phyloP scores from a whole-genome alignment of 805 yeast species.

The Hemisphaericaspora nanyangensis region DNA sequence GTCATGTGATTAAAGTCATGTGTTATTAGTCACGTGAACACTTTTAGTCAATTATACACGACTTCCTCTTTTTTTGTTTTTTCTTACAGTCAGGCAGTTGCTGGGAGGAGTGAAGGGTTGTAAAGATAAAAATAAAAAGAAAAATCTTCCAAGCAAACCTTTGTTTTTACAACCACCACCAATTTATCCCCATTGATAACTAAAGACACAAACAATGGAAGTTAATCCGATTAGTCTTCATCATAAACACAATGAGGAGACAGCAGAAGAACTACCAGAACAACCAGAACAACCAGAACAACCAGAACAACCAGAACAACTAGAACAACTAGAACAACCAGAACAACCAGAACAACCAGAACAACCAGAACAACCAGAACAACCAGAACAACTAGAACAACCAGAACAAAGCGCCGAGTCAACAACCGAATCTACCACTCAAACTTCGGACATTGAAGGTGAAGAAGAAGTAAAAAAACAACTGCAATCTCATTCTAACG shows the following conservation, averaged over 20 bases:
- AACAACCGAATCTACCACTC: too few relatives aligned
- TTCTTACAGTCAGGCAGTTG: neutral
- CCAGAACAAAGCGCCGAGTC: too few relatives aligned
- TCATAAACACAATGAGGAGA: slow-evolving; percentile 1
- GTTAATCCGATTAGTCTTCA: slow-evolving; percentile 6
- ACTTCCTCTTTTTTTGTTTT: neutral
- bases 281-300: neutral
- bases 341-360: slow-evolving; percentile 1
- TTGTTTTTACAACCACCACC: too few relatives aligned
- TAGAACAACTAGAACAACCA: slow-evolving; percentile 1
- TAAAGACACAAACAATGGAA: slow-evolving; percentile 8
- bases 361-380: neutral
- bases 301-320: neutral
- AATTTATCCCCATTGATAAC: too few relatives aligned
- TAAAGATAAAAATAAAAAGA: too few relatives aligned
- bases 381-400: too few relatives aligned
- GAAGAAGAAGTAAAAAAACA: slow-evolving; percentile 5
- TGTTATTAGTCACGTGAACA: neutral
- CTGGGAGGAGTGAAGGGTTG: too few relatives aligned
- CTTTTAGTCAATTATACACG: neutral
- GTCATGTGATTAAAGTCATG: slow-evolving; percentile 1
- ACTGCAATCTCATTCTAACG: neutral
- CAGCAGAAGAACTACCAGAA: neutral
- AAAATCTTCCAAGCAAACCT: too few relatives aligned
- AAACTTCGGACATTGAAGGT: slow-evolving; percentile 6